Evolutionary conservation across 176 grass and related monocot species (phyloP).

Genomic region (Themeda triandra): DNA sequence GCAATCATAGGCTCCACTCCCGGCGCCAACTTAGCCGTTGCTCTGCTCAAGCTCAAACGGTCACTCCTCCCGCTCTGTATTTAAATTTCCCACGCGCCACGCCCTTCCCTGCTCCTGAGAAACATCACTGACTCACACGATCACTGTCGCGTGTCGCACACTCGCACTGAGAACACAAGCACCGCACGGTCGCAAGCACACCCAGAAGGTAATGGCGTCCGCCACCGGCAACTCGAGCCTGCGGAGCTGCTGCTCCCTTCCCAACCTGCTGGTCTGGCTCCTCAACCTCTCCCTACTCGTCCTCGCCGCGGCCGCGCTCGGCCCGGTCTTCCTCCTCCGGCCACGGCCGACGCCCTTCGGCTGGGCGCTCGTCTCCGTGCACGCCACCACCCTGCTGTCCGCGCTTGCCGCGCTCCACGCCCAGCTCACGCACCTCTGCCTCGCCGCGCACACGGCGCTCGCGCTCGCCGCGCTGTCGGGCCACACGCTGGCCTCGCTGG

Average conservation of each 20-base stretch:
- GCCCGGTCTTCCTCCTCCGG: conserved; percentile 53
- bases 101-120: too few species aligned
- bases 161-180: not conserved
- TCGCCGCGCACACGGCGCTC: conserved; percentile 37
- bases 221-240: not conserved
- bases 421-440: conserved; percentile 52
- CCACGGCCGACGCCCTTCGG: conserved; percentile 52
- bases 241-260: conserved; percentile 31
- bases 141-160: not conserved
- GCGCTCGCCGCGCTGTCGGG: conserved; percentile 44
- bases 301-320: conserved; percentile 41
- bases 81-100: too few species aligned
- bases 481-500: conserved; percentile 41
- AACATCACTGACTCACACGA: not conserved
- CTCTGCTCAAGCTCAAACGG: not conserved
- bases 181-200: not conserved
- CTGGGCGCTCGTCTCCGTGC: conserved; percentile 66
- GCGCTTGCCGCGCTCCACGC: conserved; percentile 40
- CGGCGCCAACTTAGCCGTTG: conserved; percentile 20
- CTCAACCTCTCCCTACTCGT: conserved; percentile 56
- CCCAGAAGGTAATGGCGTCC: conserved; percentile 12
- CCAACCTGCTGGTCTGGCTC: conserved; percentile 50
- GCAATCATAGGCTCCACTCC: conserved; percentile 15
- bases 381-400: conserved; percentile 48
- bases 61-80: conserved; percentile 10